Percentiles rank a stretch among this genome's conserved stretches.
Evolutionary conservation across 2,329 filamentous ascomycete genomes (phyloP).

Genomic region (Ophiosphaerella narmari): DNA sequence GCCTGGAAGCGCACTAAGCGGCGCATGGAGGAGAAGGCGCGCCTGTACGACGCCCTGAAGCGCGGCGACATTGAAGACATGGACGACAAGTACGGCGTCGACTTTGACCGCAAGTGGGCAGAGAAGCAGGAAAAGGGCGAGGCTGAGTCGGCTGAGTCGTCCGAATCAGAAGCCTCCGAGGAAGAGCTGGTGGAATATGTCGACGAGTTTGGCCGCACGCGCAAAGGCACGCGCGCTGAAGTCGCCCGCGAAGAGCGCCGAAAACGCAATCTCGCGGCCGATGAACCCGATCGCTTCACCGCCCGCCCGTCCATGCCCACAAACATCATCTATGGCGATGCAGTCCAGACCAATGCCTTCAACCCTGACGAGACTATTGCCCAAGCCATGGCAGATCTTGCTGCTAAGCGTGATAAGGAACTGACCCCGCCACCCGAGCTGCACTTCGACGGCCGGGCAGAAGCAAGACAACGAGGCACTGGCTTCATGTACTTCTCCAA

Average conservation of each 20-base stretch:
- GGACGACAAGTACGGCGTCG: constrained; percentile 71
- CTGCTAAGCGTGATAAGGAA: constrained; percentile 75
- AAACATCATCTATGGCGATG: constrained; percentile 81
- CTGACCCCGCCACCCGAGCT: constrained; percentile 77
- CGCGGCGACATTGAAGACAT: constrained; percentile 74
- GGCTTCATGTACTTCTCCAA: constrained; percentile 90
- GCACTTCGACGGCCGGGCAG: constrained; percentile 84
- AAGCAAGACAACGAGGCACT: constrained; percentile 85
- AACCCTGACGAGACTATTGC: constrained; percentile 68
- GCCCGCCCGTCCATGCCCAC: constrained; percentile 69
- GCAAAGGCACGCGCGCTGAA: constrained; percentile 72
- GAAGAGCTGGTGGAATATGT: constrained; percentile 79
- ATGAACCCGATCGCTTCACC: constrained; percentile 70
- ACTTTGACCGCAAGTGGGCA: constrained; percentile 97
- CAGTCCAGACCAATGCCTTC: constrained; percentile 83
- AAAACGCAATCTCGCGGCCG: constrained; percentile 58
- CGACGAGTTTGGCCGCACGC: constrained; percentile 89
- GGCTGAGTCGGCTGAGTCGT: constrained; percentile 46
- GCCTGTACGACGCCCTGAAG: constrained; percentile 87
- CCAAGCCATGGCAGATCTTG: constrained; percentile 77
- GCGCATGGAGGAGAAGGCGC: constrained; percentile 88
- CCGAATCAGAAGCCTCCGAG: constrained; percentile 42
- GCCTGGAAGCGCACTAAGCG: constrained; percentile 70
- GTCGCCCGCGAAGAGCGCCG: constrained; percentile 66
- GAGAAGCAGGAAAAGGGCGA: constrained; percentile 61